These are phyloP conservation scores for Sphaerosporella brunnea DNA, from an alignment of 495 filamentous ascomycete species.

Conservation along the genomic window DNA sequence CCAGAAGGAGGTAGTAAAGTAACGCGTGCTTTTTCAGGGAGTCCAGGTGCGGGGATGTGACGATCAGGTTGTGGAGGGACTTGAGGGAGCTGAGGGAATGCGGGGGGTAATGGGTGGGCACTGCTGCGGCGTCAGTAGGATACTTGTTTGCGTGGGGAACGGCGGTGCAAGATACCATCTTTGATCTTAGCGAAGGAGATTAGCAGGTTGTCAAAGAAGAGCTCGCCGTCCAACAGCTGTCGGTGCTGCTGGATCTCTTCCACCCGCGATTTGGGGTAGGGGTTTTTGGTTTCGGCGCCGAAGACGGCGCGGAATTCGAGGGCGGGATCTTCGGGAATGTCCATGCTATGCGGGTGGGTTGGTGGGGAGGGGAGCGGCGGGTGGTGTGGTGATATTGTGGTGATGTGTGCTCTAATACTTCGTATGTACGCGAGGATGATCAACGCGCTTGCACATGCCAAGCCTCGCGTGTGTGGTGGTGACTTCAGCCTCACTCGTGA, in stretches of 20 bases:
- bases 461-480: too few species aligned
- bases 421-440: too few species aligned
- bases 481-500: too few species aligned
- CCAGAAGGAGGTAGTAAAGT: conserved; percentile 22
- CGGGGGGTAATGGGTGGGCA: conserved; percentile 14
- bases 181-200: conserved; percentile 17
- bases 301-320: conserved; percentile 15
- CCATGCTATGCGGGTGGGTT: conserved; percentile 9
- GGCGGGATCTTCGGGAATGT: conserved; percentile 9
- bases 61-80: conserved; percentile 12
- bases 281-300: conserved; percentile 21
- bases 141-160: not conserved
- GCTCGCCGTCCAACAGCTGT: conserved; percentile 8
- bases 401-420: too few species aligned
- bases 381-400: too few species aligned
- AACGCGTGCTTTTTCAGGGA: conserved; percentile 21
- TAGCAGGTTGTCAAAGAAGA: conserved; percentile 22
- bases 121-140: not conserved
- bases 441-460: too few species aligned
- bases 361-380: too few species aligned
- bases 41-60: conserved; percentile 16
- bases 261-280: conserved; percentile 16
- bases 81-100: conserved; percentile 17
- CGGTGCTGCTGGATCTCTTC: conserved; percentile 13
- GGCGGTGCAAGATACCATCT: conserved; percentile 12